phyloP scores from a whole-genome alignment of 2,329 filamentous ascomycete genomes.

The Beauveria rudraprayagi region DNA sequence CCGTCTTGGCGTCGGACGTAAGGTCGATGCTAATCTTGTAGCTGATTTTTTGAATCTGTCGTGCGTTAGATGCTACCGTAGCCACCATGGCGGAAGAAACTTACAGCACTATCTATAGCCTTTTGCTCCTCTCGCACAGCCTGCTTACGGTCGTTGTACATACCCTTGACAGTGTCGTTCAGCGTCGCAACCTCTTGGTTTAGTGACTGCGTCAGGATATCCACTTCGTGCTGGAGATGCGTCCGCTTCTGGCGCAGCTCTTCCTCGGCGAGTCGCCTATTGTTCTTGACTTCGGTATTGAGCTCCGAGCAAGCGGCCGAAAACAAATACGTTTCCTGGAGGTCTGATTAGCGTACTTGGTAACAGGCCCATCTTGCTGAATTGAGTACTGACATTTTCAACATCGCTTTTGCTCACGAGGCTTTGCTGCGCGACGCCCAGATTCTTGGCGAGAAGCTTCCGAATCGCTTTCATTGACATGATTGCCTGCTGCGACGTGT shows the following conservation, averaged over 20 bases:
- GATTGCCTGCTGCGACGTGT: slow-evolving; percentile 65
- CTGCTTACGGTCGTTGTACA: slow-evolving; percentile 97
- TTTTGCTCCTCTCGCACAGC: slow-evolving; percentile 81
- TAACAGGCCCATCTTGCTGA: neutral
- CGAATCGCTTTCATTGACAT: slow-evolving; percentile 91
- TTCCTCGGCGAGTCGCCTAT: slow-evolving; percentile 68
- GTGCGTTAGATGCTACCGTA: neutral
- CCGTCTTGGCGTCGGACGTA: slow-evolving; percentile 82
- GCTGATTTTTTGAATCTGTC: slow-evolving; percentile 81
- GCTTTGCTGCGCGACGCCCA: slow-evolving; percentile 70
- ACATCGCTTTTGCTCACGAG: slow-evolving; percentile 87
- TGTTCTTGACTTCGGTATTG: slow-evolving; percentile 75
- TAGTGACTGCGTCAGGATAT: slow-evolving; percentile 78
- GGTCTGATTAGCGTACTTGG: slow-evolving; percentile 13
- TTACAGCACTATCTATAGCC: slow-evolving; percentile 68
- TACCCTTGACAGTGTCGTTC: slow-evolving; percentile 85
- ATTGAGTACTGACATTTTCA: slow-evolving; percentile 56
- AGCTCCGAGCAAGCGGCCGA: slow-evolving; percentile 89
- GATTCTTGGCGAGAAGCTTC: slow-evolving; percentile 64
- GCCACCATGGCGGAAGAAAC: slow-evolving; percentile 20
- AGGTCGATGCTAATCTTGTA: slow-evolving; percentile 91
- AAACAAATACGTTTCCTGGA: slow-evolving; percentile 79
- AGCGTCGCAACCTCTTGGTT: slow-evolving; percentile 74
- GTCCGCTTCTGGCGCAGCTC: slow-evolving; percentile 75
- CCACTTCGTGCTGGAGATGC: slow-evolving; percentile 87